Base-by-base conservation (phyloP, 305 asterid genomes). In the Solanum hybrid region DNA sequence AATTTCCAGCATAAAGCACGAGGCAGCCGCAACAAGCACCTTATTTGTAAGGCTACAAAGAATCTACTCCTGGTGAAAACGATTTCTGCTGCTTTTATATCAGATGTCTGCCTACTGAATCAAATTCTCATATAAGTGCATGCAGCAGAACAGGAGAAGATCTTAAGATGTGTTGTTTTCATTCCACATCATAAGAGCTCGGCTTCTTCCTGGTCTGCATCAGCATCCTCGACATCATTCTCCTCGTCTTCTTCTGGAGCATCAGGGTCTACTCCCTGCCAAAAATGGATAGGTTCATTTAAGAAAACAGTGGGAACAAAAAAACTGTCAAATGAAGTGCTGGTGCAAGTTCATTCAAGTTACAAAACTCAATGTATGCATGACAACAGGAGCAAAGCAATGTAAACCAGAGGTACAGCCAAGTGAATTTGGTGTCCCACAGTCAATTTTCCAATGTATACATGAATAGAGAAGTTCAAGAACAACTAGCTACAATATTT, bases 181-280 rank as follows among this genome's bases (percentile, higher is more conserved):
- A 22, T 37, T 72, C 79, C 40, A 14, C 75, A 26, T 95, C 94
- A 97, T 89, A 96, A 89, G 79, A 94, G 91, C 91, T 97, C 97
- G 22, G 92, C 90, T 89, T 94, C 99, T 89, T 97, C 99, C 86
- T 91, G 97, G 92, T 95, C 99, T 72, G 91, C 98, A 79, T 97
- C 99, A 12, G 90, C 34, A 32, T 32, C 34, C 34, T 32, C 34
- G 0, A 32, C 34, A 32, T 32, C 34, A 32, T 32, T 32, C 34
- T 97, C 99, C 46, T 97, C 98, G 14, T 97, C 99, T 80, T 97
- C 98, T 88, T 97, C 99, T 0, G 98, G 98, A 64, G 99, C 99
- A 93, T 97, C 99, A 1, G 99, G 99, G 91, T 97, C 99, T 75
- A 97, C 93, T 88, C 99, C 99, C 99, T 97, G 90, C 86, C 73